Conservation (phyloP, 495 filamentous ascomycete genomes). For the Tuber indicum region DNA sequence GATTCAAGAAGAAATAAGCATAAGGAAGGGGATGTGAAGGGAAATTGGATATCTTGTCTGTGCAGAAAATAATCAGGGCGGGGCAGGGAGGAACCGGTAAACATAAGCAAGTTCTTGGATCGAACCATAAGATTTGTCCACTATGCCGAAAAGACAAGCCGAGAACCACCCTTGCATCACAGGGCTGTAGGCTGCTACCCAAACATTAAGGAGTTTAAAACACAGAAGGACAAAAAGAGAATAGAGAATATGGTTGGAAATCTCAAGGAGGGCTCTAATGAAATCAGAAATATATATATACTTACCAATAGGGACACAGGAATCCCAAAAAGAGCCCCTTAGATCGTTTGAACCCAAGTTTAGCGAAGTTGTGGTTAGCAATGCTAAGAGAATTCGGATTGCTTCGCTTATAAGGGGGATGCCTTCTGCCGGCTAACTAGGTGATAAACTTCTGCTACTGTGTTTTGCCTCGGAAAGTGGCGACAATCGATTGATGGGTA, state of each 20-base stretch:
- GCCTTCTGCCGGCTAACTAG: not conserved
- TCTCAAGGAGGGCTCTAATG: not conserved
- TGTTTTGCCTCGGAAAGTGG: not conserved
- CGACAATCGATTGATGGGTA: not conserved
- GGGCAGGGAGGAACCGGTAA: not conserved
- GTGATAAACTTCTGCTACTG: not conserved
- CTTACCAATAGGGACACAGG: not conserved
- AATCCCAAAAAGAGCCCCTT: not conserved
- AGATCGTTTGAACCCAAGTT: not conserved
- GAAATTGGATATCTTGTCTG: not conserved
- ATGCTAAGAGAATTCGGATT: not conserved
- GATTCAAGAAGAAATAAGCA: not conserved
- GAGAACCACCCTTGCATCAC: not conserved
- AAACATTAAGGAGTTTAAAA: not conserved
- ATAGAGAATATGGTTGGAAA: not conserved
- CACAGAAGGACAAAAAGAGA: not conserved
- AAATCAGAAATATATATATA: slow-evolving; percentile 1
- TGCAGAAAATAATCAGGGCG: not conserved
- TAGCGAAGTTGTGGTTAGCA: not conserved
- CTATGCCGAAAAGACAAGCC: not conserved
- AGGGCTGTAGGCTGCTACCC: not conserved
- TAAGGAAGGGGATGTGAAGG: not conserved
- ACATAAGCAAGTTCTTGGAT: not conserved
- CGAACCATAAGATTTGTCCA: not conserved
- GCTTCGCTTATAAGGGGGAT: not conserved